phyloP scores from a whole-genome alignment of 176 grass and related monocot genomes.

The Phoenix dactylifera region DNA sequence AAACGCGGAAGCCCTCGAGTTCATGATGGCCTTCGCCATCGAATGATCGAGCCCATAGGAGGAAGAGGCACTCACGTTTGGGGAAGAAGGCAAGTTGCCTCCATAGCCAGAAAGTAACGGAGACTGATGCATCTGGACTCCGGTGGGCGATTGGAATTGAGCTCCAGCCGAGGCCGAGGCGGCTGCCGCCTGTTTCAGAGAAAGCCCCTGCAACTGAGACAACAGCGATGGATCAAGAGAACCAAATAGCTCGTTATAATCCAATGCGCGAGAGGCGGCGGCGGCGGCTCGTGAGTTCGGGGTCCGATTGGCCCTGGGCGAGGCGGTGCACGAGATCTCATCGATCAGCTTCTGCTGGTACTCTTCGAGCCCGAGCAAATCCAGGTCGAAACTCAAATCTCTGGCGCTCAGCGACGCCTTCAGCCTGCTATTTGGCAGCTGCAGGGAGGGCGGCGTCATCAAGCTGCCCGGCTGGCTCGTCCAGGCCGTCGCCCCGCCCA shows the following conservation, averaged over 20 bases:
- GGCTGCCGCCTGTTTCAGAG: too few species aligned
- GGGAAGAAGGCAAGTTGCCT: too few species aligned
- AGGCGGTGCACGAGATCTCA: not conserved
- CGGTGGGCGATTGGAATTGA: too few species aligned
- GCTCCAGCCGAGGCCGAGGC: too few species aligned
- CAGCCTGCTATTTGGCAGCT: constrained; percentile 9
- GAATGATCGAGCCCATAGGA: constrained; percentile 7
- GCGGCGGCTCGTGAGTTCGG: not conserved
- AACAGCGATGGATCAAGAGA: constrained; percentile 6
- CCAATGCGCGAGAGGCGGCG: not conserved
- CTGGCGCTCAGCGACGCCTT: constrained; percentile 8
- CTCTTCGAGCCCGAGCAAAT: constrained; percentile 12
- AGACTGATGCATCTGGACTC: too few species aligned
- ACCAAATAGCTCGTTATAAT: constrained; percentile 3
- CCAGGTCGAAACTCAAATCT: constrained; percentile 1
- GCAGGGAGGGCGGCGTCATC: not conserved
- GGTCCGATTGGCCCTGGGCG: constrained; percentile 9
- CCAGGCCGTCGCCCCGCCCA: not conserved
- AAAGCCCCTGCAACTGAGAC: not conserved
- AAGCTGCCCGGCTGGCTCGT: not conserved
- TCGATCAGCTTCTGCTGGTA: constrained; percentile 16
- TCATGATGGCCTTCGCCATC: not conserved
- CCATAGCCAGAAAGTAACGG: too few species aligned
- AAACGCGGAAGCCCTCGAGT: constrained; percentile 19
- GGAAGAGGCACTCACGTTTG: not conserved